Conservation (phyloP, 2,329 filamentous ascomycete genomes). For the Monosporascus sp. region DNA sequence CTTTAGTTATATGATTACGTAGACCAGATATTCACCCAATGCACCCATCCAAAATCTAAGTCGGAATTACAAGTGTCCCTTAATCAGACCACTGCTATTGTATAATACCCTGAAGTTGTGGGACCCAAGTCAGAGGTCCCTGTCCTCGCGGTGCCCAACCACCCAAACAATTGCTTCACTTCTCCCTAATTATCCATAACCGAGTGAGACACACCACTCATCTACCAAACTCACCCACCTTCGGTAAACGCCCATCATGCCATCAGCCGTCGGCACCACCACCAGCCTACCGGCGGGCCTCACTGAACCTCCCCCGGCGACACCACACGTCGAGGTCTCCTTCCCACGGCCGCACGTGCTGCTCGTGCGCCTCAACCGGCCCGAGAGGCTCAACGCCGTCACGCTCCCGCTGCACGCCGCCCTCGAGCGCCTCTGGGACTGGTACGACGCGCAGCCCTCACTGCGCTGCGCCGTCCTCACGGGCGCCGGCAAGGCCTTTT, state of each 20-base stretch:
- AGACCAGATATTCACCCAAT: too few relatives aligned
- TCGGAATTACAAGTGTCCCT: too few relatives aligned
- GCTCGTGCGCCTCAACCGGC: constrained; percentile 55
- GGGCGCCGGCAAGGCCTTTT: constrained; percentile 56
- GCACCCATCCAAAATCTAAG: too few relatives aligned
- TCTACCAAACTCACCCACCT: background rate
- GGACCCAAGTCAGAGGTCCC: too few relatives aligned
- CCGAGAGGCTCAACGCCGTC: constrained; percentile 53
- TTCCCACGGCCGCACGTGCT: constrained; percentile 51
- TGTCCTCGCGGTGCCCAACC: too few relatives aligned
- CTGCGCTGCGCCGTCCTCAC: constrained; percentile 60
- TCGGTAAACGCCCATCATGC: background rate
- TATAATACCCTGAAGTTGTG: too few relatives aligned
- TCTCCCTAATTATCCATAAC: too few relatives aligned
- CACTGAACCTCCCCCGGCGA: constrained; percentile 32
- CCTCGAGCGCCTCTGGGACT: constrained; percentile 46
- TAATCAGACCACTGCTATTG: too few relatives aligned
- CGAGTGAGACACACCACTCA: too few relatives aligned
- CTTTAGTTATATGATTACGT: background rate
- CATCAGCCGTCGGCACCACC: constrained; percentile 10
- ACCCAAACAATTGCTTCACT: too few relatives aligned
- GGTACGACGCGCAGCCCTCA: constrained; percentile 57
- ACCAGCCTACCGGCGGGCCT: constrained; percentile 22
- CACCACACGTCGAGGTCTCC: constrained; percentile 36
- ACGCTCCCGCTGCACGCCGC: constrained; percentile 41